Percentiles rank a stretch among this genome's conserved stretches.
These are phyloP conservation scores for Millerago galiae DNA, from an alignment of 805 yeast genomes.

Conservation along the genomic window DNA sequence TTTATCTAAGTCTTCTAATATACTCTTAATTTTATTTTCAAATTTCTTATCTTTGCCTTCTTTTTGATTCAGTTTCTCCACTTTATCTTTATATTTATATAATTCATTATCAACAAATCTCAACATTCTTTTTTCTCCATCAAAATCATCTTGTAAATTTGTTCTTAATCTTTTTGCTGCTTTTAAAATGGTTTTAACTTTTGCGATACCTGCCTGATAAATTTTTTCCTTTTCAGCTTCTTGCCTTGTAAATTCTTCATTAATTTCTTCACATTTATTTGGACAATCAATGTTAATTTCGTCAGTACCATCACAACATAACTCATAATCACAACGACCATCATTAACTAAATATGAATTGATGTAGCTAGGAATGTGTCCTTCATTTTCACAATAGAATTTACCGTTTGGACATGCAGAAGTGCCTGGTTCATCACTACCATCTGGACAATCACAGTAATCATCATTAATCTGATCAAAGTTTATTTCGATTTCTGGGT, in stretches of 20 bases:
- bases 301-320: conserved; percentile 94
- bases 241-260: conserved; percentile 14
- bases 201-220: conserved; percentile 15
- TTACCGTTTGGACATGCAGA: conserved; percentile 55
- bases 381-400: conserved; percentile 76
- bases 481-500: conserved; percentile 59
- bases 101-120: conserved; percentile 9
- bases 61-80: background rate
- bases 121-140: conserved; percentile 1
- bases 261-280: conserved; percentile 24
- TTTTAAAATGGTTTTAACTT: conserved; percentile 13
- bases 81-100: conserved; percentile 1
- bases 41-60: background rate
- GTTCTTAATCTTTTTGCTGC: conserved; percentile 20
- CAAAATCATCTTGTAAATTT: conserved; percentile 26
- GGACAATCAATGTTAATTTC: conserved; percentile 38
- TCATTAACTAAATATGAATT: conserved; percentile 71
- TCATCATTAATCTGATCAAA: conserved; percentile 73
- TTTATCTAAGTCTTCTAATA: conserved; percentile 8
- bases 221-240: conserved; percentile 6
- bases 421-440: conserved; percentile 96
- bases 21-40: conserved; percentile 7
- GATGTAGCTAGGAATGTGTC: conserved; percentile 56
- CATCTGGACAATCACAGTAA: conserved; percentile 96
- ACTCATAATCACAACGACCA: conserved; percentile 84